Percentiles rank a stretch among this genome's conserved stretches.
Conservation (phyloP, 2,329 filamentous ascomycete species). For the Macrophomina tecta region DNA sequence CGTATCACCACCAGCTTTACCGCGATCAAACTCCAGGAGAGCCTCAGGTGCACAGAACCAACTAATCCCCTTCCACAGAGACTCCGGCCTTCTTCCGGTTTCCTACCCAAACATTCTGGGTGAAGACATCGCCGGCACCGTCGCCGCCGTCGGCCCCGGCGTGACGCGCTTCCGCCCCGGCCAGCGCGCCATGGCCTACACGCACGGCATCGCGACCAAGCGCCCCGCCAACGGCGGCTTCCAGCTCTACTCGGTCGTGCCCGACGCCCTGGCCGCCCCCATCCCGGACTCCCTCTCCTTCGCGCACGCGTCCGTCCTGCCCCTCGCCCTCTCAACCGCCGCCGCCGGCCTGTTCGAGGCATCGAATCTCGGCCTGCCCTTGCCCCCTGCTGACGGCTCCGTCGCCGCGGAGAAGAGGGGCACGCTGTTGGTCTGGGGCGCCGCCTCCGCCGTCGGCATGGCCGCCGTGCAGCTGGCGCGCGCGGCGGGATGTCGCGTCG, state of each 20-base stretch:
- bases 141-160: slow-evolving; percentile 41
- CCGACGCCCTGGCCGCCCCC: slow-evolving; percentile 41
- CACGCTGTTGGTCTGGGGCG: slow-evolving; percentile 47
- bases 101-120: slow-evolving; percentile 45
- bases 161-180: slow-evolving; percentile 18
- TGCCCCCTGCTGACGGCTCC: slow-evolving; percentile 37
- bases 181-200: slow-evolving; percentile 7
- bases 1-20: neutral
- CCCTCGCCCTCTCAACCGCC: slow-evolving; percentile 53
- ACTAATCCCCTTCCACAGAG: neutral
- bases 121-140: slow-evolving; percentile 45
- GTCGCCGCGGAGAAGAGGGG: slow-evolving; percentile 33
- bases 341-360: slow-evolving; percentile 49
- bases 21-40: too few relatives aligned
- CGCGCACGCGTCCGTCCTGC: slow-evolving; percentile 49
- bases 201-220: slow-evolving; percentile 34
- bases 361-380: slow-evolving; percentile 46
- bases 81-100: neutral
- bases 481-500: slow-evolving; percentile 42
- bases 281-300: slow-evolving; percentile 48
- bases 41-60: slow-evolving; percentile 24
- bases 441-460: slow-evolving; percentile 42
- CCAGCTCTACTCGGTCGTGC: slow-evolving; percentile 42
- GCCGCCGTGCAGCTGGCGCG: slow-evolving; percentile 43
- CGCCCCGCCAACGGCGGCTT: slow-evolving; percentile 38